Base-by-base conservation (phyloP, 1,284 basidiomycete genomes). In the Phaffia rhodozyma region DNA sequence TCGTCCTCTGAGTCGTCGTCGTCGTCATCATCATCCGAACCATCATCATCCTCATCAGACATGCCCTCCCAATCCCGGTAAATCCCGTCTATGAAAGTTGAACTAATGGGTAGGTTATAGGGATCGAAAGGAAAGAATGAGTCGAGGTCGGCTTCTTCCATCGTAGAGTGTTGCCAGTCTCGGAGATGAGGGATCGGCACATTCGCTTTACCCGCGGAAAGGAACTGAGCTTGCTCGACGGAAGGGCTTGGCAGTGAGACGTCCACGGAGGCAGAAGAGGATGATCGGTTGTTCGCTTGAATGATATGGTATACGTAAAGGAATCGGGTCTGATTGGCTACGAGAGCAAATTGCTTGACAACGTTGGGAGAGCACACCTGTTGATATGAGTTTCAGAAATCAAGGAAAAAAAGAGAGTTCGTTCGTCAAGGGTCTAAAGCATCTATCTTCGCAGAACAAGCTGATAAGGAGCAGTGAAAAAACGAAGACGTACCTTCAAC, bases 71-170 rank as follows among this genome's bases (percentile, higher is more conserved):
- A 83, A 11, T 79, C 77, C 18, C 79, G 72, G 67, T 82, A 83
- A 59, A 82, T 75, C 9, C 70, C 69, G 53, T 81, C 77, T 66
- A 83, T 75, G 67, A 74, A 81, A 43, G 67, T 66, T 29, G 73
- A 72, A 0, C 77, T 79, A 50, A 76, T 72, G 2, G 89, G 87
- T 1, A 99, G 83, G 69, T 86, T 89, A 78, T 91, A 98, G 1
- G 96, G 96, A 74, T 99, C 96, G 73, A 99, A 99, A 0, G 96
- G 96, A 79, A 98, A 99, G 79, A 97, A 98, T 18, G 86, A 85
- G 72, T 93, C 91, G 57, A 97, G 79, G 65, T 92, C 89, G 6
- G 83, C 79, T 64, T 85, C 83, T 66, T 83, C 75, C 57, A 43
- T 43, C 38, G 38, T 43, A 43, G 38, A 43, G 23, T 27, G 25